phyloP scores from a whole-genome alignment of 495 filamentous ascomycete species.

The Collariella sp. region DNA sequence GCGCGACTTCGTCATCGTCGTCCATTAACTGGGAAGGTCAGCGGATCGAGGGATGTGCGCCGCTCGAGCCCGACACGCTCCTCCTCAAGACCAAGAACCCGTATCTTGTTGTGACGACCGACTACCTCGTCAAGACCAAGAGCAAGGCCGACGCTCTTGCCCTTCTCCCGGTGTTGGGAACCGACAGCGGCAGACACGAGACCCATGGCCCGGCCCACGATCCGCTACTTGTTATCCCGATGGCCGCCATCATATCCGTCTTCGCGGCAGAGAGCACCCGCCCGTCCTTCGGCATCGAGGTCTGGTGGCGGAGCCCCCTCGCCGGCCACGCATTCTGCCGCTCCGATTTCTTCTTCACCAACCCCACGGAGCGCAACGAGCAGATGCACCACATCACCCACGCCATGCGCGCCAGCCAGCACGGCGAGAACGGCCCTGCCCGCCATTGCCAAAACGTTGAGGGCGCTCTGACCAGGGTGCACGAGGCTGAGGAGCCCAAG shows the following conservation, averaged over 20 bases:
- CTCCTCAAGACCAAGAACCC: slow-evolving; percentile 81
- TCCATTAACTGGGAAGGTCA: slow-evolving; percentile 34
- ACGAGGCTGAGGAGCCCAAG: slow-evolving; percentile 57
- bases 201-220: slow-evolving; percentile 15
- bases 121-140: slow-evolving; percentile 75
- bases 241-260: slow-evolving; percentile 67
- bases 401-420: slow-evolving; percentile 42
- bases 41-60: slow-evolving; percentile 46
- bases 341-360: slow-evolving; percentile 57
- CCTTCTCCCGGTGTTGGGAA: slow-evolving; percentile 31
- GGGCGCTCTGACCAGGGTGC: slow-evolving; percentile 53
- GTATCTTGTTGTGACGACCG: slow-evolving; percentile 83
- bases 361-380: slow-evolving; percentile 63
- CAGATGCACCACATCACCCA: slow-evolving; percentile 63
- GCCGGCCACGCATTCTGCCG: slow-evolving; percentile 43
- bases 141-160: slow-evolving; percentile 51
- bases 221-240: slow-evolving; percentile 43
- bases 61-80: slow-evolving; percentile 70
- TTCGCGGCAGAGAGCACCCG: slow-evolving; percentile 72
- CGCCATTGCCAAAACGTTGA: slow-evolving; percentile 53
- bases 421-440: slow-evolving; percentile 35
- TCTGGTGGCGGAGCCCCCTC: slow-evolving; percentile 61
- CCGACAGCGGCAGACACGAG: slow-evolving; percentile 6
- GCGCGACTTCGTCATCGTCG: slow-evolving; percentile 6
- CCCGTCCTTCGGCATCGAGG: slow-evolving; percentile 71